Conservation (phyloP, 2,329 filamentous ascomycete species). For the Hypoxylon sp. region DNA sequence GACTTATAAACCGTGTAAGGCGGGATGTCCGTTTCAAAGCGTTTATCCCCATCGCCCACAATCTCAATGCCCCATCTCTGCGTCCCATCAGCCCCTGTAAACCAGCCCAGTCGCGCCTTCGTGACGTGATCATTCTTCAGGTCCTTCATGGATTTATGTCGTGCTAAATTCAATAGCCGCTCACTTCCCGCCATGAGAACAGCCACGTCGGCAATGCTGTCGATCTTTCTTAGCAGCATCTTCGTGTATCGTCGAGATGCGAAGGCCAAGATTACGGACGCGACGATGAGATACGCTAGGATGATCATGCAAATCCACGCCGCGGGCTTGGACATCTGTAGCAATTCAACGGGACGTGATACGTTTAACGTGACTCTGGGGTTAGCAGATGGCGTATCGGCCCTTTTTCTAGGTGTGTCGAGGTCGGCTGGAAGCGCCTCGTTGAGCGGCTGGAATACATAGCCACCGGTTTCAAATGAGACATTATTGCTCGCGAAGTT, state of each 20-base stretch:
- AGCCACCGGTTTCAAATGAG: slow-evolving; percentile 24
- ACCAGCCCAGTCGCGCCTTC: slow-evolving; percentile 27
- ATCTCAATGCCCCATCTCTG: slow-evolving; percentile 29
- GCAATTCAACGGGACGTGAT: slow-evolving; percentile 32
- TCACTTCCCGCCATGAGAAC: slow-evolving; percentile 37
- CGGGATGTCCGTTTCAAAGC: background rate
- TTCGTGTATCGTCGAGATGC: slow-evolving; percentile 24
- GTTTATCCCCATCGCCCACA: background rate
- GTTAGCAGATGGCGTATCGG: background rate
- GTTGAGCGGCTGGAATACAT: slow-evolving; percentile 23
- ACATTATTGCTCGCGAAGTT: slow-evolving; percentile 36
- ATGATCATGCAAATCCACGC: slow-evolving; percentile 40
- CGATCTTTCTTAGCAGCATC: slow-evolving; percentile 14
- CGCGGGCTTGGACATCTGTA: slow-evolving; percentile 35
- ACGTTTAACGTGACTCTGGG: slow-evolving; percentile 17
- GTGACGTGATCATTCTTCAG: slow-evolving; percentile 14
- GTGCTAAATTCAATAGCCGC: slow-evolving; percentile 23
- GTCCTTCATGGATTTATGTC: slow-evolving; percentile 2
- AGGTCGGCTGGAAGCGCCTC: slow-evolving; percentile 20
- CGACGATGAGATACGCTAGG: slow-evolving; percentile 36
- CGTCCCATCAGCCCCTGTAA: slow-evolving; percentile 11
- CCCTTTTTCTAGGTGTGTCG: slow-evolving; percentile 1
- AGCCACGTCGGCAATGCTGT: slow-evolving; percentile 36
- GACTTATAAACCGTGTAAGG: slow-evolving; percentile 1
- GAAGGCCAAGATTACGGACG: slow-evolving; percentile 18